These are phyloP conservation scores for Heracleum sosnowskyi DNA, from an alignment of 129 eudicot species.

Conservation along the genomic window DNA sequence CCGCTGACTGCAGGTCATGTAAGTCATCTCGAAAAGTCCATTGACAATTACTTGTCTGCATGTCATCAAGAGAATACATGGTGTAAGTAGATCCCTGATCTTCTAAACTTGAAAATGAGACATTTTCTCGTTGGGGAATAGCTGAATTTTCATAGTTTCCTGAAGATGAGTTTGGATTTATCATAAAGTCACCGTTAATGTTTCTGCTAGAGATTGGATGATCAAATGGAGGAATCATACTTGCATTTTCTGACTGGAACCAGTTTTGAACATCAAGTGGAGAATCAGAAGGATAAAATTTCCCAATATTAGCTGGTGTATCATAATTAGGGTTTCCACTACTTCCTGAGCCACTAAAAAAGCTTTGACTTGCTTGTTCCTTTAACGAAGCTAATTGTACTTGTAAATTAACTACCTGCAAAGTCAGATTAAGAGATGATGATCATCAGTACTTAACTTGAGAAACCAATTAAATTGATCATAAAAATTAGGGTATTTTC, in stretches of 20 bases:
- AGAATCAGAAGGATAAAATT: neutral
- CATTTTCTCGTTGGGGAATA: constrained; percentile 24
- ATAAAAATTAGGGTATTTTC: neutral
- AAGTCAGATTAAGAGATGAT: neutral
- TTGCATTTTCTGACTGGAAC: neutral
- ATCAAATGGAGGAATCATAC: neutral
- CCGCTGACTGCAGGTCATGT: constrained; percentile 71
- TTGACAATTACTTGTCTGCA: constrained; percentile 37
- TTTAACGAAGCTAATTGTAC: constrained; percentile 4
- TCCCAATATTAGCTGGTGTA: neutral
- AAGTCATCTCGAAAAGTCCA: constrained; percentile 48
- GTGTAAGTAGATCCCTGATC: constrained; percentile 29
- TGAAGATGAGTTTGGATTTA: constrained; percentile 9
- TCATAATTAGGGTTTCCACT: constrained; percentile 1
- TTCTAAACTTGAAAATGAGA: constrained; percentile 55
- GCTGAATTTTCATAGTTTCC: neutral
- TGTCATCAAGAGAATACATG: constrained; percentile 50
- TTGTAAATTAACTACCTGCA: constrained; percentile 1
- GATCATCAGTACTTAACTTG: neutral
- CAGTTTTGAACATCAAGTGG: neutral
- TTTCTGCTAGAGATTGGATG: constrained; percentile 8
- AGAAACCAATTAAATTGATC: neutral
- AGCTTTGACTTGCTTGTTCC: constrained; percentile 12
- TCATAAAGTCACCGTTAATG: neutral
- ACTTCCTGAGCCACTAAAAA: neutral